Conservation (phyloP, 768 basidiomycete species). For the Tricholoma sp. region DNA sequence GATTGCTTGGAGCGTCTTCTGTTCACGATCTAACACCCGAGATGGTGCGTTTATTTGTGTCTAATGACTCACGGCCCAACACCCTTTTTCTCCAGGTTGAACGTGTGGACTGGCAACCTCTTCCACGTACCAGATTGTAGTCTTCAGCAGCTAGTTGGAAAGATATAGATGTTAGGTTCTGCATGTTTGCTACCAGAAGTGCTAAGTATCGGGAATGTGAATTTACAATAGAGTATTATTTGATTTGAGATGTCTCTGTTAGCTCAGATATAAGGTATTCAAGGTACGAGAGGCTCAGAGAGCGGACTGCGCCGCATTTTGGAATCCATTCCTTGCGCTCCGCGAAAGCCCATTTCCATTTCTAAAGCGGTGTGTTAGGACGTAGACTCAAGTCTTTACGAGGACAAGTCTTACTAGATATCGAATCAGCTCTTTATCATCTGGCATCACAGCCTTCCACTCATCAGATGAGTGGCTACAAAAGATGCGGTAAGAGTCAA, state of each 20-base stretch:
- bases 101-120: conserved; percentile 64
- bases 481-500: conserved; percentile 76
- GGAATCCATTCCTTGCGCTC: conserved; percentile 50
- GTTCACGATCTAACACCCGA: conserved; percentile 67
- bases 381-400: background rate
- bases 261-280: conserved; percentile 36
- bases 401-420: conserved; percentile 49
- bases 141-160: background rate
- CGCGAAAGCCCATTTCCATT: conserved; percentile 67
- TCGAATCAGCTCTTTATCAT: conserved; percentile 64
- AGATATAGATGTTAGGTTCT: background rate
- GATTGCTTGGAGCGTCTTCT: conserved; percentile 63
- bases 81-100: conserved; percentile 39
- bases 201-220: background rate
- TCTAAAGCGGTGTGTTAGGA: conserved; percentile 29
- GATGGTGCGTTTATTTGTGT: conserved; percentile 44
- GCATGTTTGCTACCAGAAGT: background rate
- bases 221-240: background rate
- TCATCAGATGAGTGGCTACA: conserved; percentile 41
- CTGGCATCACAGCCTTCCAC: conserved; percentile 61
- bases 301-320: conserved; percentile 33
- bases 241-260: background rate
- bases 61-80: background rate
- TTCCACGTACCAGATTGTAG: conserved; percentile 29
- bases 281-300: conserved; percentile 33